A percentile compares a stretch with the other conserved stretches of the same genome.
Conservation (phyloP, 2,329 filamentous ascomycete genomes). For the Trichoderma semiorbis region DNA sequence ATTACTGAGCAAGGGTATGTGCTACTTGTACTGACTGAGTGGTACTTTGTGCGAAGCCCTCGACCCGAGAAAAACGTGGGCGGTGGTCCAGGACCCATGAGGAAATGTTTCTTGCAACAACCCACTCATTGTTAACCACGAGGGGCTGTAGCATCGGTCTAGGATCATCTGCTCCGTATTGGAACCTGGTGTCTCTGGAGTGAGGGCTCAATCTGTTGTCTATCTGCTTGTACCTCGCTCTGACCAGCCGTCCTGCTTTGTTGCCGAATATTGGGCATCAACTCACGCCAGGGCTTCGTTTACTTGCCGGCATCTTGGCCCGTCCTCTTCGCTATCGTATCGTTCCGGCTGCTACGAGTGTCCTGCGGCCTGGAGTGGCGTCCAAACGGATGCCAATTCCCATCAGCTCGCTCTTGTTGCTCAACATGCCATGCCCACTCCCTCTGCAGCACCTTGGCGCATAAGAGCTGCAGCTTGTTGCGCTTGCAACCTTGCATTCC, state of each 20-base stretch:
- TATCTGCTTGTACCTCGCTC: not conserved
- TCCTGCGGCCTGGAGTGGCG: slow-evolving; percentile 11
- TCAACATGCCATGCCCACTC: slow-evolving; percentile 10
- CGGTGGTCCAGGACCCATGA: not conserved
- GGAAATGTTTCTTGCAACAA: not conserved
- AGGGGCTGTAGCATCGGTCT: not conserved
- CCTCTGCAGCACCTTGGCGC: slow-evolving; percentile 9
- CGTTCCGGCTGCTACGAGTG: not conserved
- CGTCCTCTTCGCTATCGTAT: not conserved
- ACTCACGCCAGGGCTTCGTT: not conserved
- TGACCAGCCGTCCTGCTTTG: not conserved
- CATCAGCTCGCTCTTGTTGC: slow-evolving; percentile 11
- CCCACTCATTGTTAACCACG: slow-evolving; percentile 1
- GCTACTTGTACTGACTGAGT: not conserved
- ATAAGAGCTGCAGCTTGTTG: slow-evolving; percentile 14
- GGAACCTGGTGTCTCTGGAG: not conserved
- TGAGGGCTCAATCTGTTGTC: not conserved
- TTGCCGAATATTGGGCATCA: slow-evolving; percentile 4
- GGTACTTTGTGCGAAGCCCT: not conserved
- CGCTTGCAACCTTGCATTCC: slow-evolving; percentile 13
- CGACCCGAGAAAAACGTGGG: slow-evolving; percentile 14
- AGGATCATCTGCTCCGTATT: not conserved
- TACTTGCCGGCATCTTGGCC: not conserved
- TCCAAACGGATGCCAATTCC: slow-evolving; percentile 4
- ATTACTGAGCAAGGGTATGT: slow-evolving; percentile 2